Evolutionary conservation across 495 filamentous ascomycete genomes (phyloP), one percentile per base, ranked within the genome.

Genomic region (Amniculicola lignicola): DNA sequence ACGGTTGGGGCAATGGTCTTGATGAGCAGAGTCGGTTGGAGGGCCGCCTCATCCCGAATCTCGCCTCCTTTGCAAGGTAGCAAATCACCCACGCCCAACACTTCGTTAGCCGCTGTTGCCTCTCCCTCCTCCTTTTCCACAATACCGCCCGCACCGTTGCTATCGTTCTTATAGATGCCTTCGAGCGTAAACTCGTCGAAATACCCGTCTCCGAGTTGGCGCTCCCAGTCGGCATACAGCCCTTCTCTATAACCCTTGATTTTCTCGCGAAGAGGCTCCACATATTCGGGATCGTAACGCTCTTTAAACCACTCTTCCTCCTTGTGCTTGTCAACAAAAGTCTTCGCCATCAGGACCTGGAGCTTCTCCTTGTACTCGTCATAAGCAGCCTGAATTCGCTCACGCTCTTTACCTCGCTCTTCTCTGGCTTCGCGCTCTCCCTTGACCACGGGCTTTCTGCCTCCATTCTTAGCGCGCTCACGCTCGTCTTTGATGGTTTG

Each of bases 1-100:
- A 99, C 94, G 57, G 92, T 92, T 2, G 93, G 94, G 11, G 94
- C 93, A 67, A 99, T 87, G 0, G 93, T 99, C 74, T 99, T 99
- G 74, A 99, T 96, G 36, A 99, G 80, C 22, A 99, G 76, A 0
- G 94, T 91, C 12, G 93, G 94, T 70, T 94, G 88, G 54, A 81
- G 80, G 15, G 89, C 75, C 40, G 82, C 83, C 51, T 95, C 88
- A 64, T 96, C 91, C 7, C 89, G 80, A 31, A 95, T 75, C 52
- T 95, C 89, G 47, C 84, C 86, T 38, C 85, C 88, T 59, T 79
- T 79, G 25, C 83, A 82, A 31, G 91, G 89, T 18, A 95, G 80
- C 43, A 96, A 70, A 69, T 96, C 91, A 24, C 89, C 87, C 27
- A 95, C 89, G 37, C 93, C 89, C 6, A 97, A 80, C 4, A 95